Base-by-base conservation (phyloP, 495 filamentous ascomycete species). In the Rhypophila decipiens region DNA sequence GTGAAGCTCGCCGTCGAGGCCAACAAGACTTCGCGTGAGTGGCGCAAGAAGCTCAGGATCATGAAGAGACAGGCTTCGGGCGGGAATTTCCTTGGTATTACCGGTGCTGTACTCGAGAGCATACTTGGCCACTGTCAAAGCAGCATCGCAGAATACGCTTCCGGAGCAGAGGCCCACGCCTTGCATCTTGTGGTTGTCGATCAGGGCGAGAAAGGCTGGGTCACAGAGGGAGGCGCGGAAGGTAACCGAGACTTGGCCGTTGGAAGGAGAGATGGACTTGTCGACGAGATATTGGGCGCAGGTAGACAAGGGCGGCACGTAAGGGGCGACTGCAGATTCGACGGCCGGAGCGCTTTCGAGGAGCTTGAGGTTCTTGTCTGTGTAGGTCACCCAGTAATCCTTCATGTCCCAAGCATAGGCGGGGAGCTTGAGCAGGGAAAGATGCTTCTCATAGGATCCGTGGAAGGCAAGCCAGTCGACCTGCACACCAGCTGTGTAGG, bases 381-480 rank as follows among this genome's bases (percentile, higher is more conserved):
- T 71, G 61, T 88, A 88, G 1, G 77, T 69, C n/a, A 89, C 77
- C 85, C 86, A 90, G 60, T 88, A 87, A 44, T 83, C 78, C 71
- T 88, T 90, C 13, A 78, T 59, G 49, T 90, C 85, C 68, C 80
- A 93, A 13, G 70, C 74, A 58, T 93, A 93, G 0, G 74, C 55
- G 3, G 87, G 87, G 2, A 90, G 74, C 3, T 71, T 59, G 2
- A 90, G 61, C 5, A 88, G 71, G 17, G 72, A 65, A 31, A 77
- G 77, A 11, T 64, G 72, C 4, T 66, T 52, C 29, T 65, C 63
- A 57, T 85, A 90, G 53, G 82, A 78, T 5, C 75, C 70, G 63
- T 89, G 85, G 57, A 82, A 88, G 51, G 86, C 85, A 41, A 75
- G 75, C 86, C 86, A 94, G 57, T 77, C 63, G 44, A 90, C 57